Base-by-base conservation (phyloP, 2,329 filamentous ascomycete species). In the Ophiostoma perfectum region DNA sequence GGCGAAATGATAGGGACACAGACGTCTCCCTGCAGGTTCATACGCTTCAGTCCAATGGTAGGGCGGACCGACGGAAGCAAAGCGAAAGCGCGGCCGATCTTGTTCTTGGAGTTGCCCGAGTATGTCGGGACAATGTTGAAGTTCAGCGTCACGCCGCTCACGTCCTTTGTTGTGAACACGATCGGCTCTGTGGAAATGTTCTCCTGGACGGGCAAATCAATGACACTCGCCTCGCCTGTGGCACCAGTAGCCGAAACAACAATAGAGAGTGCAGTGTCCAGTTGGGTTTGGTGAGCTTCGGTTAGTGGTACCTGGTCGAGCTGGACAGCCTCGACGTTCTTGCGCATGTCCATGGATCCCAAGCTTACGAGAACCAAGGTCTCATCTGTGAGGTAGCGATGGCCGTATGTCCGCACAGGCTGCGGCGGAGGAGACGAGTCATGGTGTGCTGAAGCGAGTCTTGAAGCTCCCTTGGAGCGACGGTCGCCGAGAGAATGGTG, bases 41-140 rank as follows among this genome's bases (percentile, higher is more conserved):
- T 95, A n/a, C 93, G 87, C 74, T 94, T 92, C 5, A 89, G 87
- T 2, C 93, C 94, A 64, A 98, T 83, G 2, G 85, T 89, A 1
- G 92, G 91, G 73, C 92, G 93, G 73, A 98, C 88, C 39, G 89
- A 92, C 0, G 92, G 96, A 1, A 99, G 83, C 64, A 98, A 81
- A 1, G 95, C 94, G 38, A 97, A 93, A 36, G 87, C 95, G 52
- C 95, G 89, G 2, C 94, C 95, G 69, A 99, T 88, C 75, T 96
- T 90, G 77, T 92, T 88, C 74, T 97, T 92, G 72, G 95, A 84
- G 73, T 91, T 90, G 4, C 94, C 95, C 55, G 94, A 90, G 78
- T 98, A 98, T 0, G 95, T 99, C 1, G 94, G 95, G 1, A 98
- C 88, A 72, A 99, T 91, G 74, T 99, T 95, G 74, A 99, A 99